Evolutionary conservation across 2,329 filamentous ascomycete species (phyloP), one percentile per base, ranked within the genome.

Genomic region (Fusarium stilboides): DNA sequence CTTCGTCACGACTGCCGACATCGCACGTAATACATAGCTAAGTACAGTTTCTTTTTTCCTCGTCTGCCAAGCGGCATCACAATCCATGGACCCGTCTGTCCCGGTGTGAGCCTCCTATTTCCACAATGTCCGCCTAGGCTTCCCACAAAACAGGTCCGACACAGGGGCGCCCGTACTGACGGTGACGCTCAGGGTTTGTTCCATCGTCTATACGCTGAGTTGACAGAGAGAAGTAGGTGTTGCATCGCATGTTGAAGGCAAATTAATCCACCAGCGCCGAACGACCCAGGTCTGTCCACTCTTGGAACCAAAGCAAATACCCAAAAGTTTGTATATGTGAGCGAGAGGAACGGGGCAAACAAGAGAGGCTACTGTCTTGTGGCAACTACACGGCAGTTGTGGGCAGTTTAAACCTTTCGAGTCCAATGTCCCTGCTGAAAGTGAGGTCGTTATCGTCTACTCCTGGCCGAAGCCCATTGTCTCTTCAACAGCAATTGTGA

Each of bases 401-500:
- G 52, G 57, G 46, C 40, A 54, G 47, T 65, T 50, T 46, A 43
- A 37, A 46, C 55, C 49, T 59, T 57, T 55, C 57, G 44, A 58
- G 52, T 65, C 56, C 63, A 63, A 55, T 46, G 53, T 57, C 53
- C 59, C 55, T 65, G 53, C 54, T 59, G 62, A 65, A 65, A 68
- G 43, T 62, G 51, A 68, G 67, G 20, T 52, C 55, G 57, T 70
- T 42, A 36, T 67, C 50, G 43, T 76, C 62, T 94, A 99, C 84
- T 99, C 96, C 84, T 99, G 96, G 71, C 96, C 96, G 79, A 99
- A 99, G 67, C 96, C 96, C 85, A 99, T 94, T 0, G 96, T 99
- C 84, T 99, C 96, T 83, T 99, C 96, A 57, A 99, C 96, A 26
- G 96, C 96, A 81, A 97, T 97, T 8, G 94, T 96, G 74, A 99